Evolutionary conservation across 2,329 filamentous ascomycete genomes (phyloP).

Genomic region (Xylaria sp.): DNA sequence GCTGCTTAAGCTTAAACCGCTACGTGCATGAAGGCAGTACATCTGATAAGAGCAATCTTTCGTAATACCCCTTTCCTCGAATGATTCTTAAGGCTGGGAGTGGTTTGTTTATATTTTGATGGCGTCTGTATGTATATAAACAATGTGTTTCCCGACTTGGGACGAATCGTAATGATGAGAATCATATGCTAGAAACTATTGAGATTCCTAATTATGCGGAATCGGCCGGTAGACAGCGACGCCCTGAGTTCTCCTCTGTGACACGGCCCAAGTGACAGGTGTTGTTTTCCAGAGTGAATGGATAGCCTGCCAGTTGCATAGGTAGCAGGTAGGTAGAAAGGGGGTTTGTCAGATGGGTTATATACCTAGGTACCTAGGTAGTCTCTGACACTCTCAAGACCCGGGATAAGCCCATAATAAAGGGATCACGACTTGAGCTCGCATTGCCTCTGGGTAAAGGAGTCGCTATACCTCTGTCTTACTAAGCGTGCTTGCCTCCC

Average conservation of each 20-base stretch:
- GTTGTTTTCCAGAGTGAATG: too few species aligned
- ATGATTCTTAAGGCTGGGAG: background rate
- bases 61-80: background rate
- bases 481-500: too few species aligned
- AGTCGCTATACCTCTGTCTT: too few species aligned
- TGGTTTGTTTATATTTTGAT: background rate
- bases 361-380: too few species aligned
- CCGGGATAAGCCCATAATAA: too few species aligned
- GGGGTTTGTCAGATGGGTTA: too few species aligned
- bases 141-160: background rate
- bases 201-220: background rate
- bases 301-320: too few species aligned
- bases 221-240: background rate
- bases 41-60: background rate
- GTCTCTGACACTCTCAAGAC: too few species aligned
- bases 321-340: too few species aligned
- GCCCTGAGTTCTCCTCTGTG: background rate
- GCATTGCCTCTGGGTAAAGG: too few species aligned
- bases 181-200: background rate
- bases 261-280: too few species aligned
- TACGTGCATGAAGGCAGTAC: constrained; percentile 6
- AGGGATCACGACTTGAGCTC: too few species aligned
- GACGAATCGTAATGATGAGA: background rate
- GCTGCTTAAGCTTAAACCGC: constrained; percentile 54
- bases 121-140: background rate